These are phyloP conservation scores for Solanum sejunctum DNA, from an alignment of 257 asterid genomes.

Conservation along the genomic window DNA sequence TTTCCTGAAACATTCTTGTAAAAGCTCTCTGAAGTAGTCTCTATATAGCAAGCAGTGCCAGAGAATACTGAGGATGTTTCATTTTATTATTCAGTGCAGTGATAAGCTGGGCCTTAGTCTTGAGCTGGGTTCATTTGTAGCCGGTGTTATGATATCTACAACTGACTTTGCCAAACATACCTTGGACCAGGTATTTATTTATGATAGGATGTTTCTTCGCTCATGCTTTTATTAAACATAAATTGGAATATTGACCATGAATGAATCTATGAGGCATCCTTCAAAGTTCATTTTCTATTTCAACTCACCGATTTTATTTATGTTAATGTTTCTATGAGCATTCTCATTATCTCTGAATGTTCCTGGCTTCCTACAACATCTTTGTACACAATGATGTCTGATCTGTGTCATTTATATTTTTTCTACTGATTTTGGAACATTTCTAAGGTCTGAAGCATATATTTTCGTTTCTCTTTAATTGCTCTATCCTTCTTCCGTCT, in stretches of 20 bases:
- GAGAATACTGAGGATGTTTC: not conserved
- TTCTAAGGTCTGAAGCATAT: not conserved
- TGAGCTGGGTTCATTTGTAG: slow-evolving; percentile 85
- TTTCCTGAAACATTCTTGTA: not conserved
- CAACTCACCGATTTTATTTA: not conserved
- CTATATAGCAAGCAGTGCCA: not conserved
- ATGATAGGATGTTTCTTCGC: not conserved
- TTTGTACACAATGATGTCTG: not conserved
- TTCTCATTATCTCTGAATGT: not conserved
- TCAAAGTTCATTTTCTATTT: not conserved
- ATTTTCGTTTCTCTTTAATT: not conserved
- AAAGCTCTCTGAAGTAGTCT: not conserved
- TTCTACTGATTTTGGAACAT: not conserved
- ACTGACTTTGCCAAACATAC: slow-evolving; percentile 83
- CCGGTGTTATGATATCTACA: slow-evolving; percentile 92
- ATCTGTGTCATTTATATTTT: not conserved
- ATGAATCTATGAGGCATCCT: not conserved
- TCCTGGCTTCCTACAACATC: not conserved
- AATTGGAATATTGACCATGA: not conserved
- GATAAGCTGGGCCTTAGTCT: slow-evolving; percentile 95
- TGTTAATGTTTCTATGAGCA: not conserved
- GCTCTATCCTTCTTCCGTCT: not conserved
- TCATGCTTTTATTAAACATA: not conserved
- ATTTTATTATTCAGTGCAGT: slow-evolving; percentile 68
- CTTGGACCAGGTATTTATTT: slow-evolving; percentile 53